Evolutionary conservation across 345 rosid genomes (phyloP), one percentile per base, ranked within the genome.

Genomic region (Citrus mangshanensis): DNA sequence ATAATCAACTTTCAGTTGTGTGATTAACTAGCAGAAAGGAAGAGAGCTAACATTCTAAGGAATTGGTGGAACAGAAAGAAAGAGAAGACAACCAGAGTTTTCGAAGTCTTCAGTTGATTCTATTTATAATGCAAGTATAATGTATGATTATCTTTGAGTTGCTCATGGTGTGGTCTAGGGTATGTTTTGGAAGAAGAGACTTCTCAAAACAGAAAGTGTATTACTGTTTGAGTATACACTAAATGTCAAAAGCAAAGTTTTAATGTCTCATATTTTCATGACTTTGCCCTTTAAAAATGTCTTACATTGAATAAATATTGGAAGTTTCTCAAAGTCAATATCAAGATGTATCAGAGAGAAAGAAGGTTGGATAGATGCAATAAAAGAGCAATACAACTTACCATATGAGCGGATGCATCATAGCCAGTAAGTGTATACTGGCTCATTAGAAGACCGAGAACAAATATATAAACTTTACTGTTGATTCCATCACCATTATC

Each of bases 351-450:
- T 60, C 46, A 61, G 38, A 24, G 28, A 55, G 14, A 40, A 40
- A 24, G 32, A 2, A 63, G 24, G 40, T 22, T 21, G 13, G 24
- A 71, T 5, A 32, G 40, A 38, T n/a, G 24, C 56, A 76, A 58
- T n/a, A 18, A 65, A 59, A 74, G 71, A 61, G 60, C 19, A 65
- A 72, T 37, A 40, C 10, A 59, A 75, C 86, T 82, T 82, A 95
- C 99, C 99, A 96, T 91, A 86, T 93, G 99, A 76, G 97, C 98
- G 68, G 99, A 96, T 1, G 98, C 98, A 85, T 96, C 98, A 68
- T 93, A 93, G 22, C 98, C 99, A 24, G 93, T 82, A 46, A 96
- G 90, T 30, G 99, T 96, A 72, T 96, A 93, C 83, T 96, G 98
- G 82, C 95, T 93, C 99, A 96, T 92, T 24, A 96, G 88, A 76